Base-by-base conservation (phyloP, 345 rosid species). In the Geranium rotundifolium region DNA sequence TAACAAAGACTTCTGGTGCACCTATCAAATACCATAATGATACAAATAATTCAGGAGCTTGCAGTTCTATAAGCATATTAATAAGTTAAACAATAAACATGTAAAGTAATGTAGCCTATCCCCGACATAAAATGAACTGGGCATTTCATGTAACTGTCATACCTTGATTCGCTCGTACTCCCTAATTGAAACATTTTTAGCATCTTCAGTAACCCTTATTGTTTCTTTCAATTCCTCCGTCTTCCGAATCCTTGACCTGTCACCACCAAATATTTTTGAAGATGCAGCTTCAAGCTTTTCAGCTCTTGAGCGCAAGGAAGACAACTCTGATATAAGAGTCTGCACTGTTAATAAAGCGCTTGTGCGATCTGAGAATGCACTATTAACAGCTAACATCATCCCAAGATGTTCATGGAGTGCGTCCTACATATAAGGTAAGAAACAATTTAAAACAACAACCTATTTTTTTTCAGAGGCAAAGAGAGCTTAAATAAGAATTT, bases 91-190 rank as follows among this genome's bases (percentile, higher is more conserved):
- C 46, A 4, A 12, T 46, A 46, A 7, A 46, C 52, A 46, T 10
- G 52, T 9, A 46, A 34, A 34, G 7, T 34, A 8, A 34, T 34
- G 41, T 8, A 8, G 10, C 41, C 16, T 12, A 46, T 10, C 52
- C 52, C 16, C 52, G 56, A 14, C 4, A 57, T 59, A 41, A 5
- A 15, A 30, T 54, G 14, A 5, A 7, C 20, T 17, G 16, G 55
- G 14, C 17, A 60, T 5, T 70, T 9, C 23, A 68, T 39, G 34
- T 13, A 68, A 50, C 55, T 29, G 59, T 10, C 41, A 49, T 77
- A 87, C 97, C 95, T 90, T 93, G 72, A 93, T 93, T 64, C 90
- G 76, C 66, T 93, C 97, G 71, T 90, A 93, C 69, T 88, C 91
- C 57, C 90, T 82, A 37, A 81, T 79, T 19, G 99, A 89, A 67